A percentile compares a stretch with the other conserved stretches of the same genome.
Evolutionary conservation across 192 early-diverging fungal species (phyloP).

Genomic region (Backusella psychrophila): DNA sequence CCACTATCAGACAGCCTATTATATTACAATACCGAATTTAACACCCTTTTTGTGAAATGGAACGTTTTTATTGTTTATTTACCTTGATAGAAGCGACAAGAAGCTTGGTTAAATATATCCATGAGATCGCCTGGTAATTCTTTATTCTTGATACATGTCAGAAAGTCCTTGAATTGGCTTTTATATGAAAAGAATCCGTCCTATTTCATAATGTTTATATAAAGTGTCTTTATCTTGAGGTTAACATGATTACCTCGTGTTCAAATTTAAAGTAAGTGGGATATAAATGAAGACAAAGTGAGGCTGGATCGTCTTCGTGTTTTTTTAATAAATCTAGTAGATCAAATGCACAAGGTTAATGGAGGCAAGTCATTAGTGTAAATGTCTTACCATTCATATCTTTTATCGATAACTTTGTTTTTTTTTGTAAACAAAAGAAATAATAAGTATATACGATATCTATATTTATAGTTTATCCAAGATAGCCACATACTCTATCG

Average conservation of each 20-base stretch:
- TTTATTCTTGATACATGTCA: constrained; percentile 47
- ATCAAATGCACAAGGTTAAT: constrained; percentile 15
- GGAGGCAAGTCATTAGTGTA: not conserved
- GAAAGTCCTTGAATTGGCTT: constrained; percentile 55
- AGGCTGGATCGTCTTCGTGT: constrained; percentile 53
- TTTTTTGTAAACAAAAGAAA: not conserved
- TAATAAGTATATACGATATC: not conserved
- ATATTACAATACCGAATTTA: constrained; percentile 20
- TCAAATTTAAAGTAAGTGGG: constrained; percentile 77
- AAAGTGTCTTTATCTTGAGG: not conserved
- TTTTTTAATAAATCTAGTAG: constrained; percentile 40
- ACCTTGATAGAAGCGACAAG: constrained; percentile 55
- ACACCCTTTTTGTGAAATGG: not conserved
- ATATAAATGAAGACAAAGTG: constrained; percentile 63
- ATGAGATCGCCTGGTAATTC: constrained; percentile 62
- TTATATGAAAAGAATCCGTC: constrained; percentile 55
- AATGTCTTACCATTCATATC: constrained; percentile 15
- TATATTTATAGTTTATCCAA: too few relatives aligned
- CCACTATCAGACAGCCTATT: constrained; percentile 66
- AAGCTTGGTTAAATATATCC: constrained; percentile 62
- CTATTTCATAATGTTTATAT: constrained; percentile 10
- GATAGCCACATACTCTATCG: not conserved
- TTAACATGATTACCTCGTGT: constrained; percentile 38
- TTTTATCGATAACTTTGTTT: not conserved
- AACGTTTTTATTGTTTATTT: not conserved